These are phyloP conservation scores for Lineolata rhizophorae DNA, from an alignment of 495 filamentous ascomycete species.

Conservation along the genomic window DNA sequence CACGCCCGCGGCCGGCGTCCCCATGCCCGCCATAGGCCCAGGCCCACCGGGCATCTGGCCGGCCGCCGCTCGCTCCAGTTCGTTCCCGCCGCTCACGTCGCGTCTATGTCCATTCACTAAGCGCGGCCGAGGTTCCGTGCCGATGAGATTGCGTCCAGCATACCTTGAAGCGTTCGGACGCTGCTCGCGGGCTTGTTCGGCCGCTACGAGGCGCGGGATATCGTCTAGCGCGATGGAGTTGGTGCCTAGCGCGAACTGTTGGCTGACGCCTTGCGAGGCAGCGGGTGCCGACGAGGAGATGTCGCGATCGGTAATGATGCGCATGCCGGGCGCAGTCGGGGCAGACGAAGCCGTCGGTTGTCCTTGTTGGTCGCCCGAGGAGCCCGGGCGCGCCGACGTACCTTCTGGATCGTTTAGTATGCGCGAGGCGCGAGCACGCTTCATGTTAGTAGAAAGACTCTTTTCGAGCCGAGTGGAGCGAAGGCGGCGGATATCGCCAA, in stretches of 20 bases:
- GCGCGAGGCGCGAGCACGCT: constrained; percentile 69
- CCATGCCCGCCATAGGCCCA: too few relatives aligned
- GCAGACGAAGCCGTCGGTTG: too few relatives aligned
- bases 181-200: constrained; percentile 85
- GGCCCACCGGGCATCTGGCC: constrained; percentile 27
- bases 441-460: constrained; percentile 74
- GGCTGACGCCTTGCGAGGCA: too few relatives aligned
- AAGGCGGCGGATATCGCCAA: constrained; percentile 80
- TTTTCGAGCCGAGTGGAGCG: constrained; percentile 87
- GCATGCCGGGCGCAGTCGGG: too few relatives aligned
- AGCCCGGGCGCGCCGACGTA: constrained; percentile 52
- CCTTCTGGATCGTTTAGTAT: constrained; percentile 87
- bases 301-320: too few relatives aligned
- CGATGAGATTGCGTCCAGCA: constrained; percentile 51
- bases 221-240: constrained; percentile 88
- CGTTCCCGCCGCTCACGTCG: constrained; percentile 45
- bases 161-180: constrained; percentile 64
- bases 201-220: constrained; percentile 90
- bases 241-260: constrained; percentile 63
- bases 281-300: too few relatives aligned
- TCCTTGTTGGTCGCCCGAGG: constrained; percentile 33
- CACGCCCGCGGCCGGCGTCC: too few relatives aligned
- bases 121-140: constrained; percentile 40
- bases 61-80: constrained; percentile 20
- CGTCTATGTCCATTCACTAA: constrained; percentile 55